A percentile compares a stretch with the other conserved stretches of the same genome.
Conservation (phyloP, 352 stramenopile genomes). For the Blastocystis hominis region DNA sequence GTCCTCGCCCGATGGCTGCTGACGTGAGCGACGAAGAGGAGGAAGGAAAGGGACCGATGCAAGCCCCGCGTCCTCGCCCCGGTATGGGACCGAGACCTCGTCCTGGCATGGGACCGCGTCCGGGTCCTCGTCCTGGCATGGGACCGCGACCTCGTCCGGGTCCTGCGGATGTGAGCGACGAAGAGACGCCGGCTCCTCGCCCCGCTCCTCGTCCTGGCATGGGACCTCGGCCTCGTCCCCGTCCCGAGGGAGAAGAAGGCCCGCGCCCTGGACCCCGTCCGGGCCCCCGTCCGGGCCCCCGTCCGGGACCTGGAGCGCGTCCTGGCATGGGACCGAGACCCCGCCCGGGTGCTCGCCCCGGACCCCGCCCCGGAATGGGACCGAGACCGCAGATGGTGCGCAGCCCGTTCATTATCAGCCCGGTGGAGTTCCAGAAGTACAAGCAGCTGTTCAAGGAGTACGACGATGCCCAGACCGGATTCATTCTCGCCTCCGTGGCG, state of each 20-base stretch:
- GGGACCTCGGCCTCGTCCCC: not conserved
- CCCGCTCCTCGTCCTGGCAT: not conserved
- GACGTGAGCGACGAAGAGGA: not conserved
- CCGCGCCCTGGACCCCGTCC: not conserved
- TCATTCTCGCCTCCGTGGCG: slow-evolving; percentile 9
- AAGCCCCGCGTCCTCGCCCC: slow-evolving; percentile 2
- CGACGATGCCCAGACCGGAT: slow-evolving; percentile 43
- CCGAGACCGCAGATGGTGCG: not conserved
- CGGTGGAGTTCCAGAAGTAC: slow-evolving; percentile 54
- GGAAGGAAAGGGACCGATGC: not conserved
- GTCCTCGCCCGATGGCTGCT: not conserved
- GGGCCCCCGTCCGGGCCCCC: not conserved
- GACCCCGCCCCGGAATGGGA: slow-evolving; percentile 12
- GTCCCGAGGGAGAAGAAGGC: slow-evolving; percentile 1
- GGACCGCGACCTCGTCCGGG: not conserved
- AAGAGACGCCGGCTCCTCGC: not conserved
- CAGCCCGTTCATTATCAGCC: slow-evolving; percentile 17
- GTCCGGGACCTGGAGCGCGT: not conserved
- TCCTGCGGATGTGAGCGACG: not conserved
- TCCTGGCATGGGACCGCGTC: not conserved
- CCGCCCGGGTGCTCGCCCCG: not conserved
- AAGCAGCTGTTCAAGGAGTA: slow-evolving; percentile 56
- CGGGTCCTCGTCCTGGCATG: slow-evolving; percentile 1
- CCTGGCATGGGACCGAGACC: not conserved
- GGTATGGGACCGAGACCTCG: not conserved